Percentiles rank a stretch among this genome's conserved stretches.
Conservation (phyloP, 73 alveolate species). For the Symbiodinium pilosum region DNA sequence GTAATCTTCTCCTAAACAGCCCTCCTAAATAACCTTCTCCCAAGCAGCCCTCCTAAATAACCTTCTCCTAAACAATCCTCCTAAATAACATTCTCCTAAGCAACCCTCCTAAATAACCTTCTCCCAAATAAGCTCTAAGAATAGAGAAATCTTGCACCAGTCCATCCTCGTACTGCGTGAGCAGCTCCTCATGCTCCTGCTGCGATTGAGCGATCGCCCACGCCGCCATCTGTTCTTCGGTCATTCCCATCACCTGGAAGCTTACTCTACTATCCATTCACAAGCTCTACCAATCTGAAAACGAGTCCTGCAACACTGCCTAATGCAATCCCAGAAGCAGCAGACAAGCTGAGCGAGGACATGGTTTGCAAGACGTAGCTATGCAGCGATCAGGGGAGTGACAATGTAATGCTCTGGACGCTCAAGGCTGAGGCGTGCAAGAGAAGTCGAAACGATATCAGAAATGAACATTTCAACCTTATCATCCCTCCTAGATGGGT, state of each 20-base stretch:
- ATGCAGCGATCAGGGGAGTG: no score
- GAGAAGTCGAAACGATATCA: no score
- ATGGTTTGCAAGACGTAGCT: no score
- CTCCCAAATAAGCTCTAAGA: no score
- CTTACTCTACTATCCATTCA: not conserved
- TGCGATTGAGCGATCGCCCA: not conserved
- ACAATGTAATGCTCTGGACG: no score
- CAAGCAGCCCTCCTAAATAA: not conserved
- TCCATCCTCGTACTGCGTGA: not conserved
- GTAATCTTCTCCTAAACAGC: not conserved
- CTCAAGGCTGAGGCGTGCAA: no score
- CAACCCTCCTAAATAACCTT: conserved; percentile 3
- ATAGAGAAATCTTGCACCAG: no score
- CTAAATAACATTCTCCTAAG: not conserved
- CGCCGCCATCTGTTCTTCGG: not conserved
- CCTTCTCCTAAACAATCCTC: not conserved
- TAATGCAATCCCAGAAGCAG: not conserved
- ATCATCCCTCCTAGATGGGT: no score
- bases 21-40: not conserved
- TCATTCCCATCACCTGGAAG: not conserved
- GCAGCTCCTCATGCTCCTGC: not conserved
- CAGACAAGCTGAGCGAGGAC: not conserved
- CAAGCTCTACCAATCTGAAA: not conserved
- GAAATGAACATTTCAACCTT: no score
- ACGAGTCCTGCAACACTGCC: not conserved